A percentile compares a stretch with the other conserved stretches of the same genome.
Conservation (phyloP, 345 rosid genomes). For the Hibiscus syriacus region DNA sequence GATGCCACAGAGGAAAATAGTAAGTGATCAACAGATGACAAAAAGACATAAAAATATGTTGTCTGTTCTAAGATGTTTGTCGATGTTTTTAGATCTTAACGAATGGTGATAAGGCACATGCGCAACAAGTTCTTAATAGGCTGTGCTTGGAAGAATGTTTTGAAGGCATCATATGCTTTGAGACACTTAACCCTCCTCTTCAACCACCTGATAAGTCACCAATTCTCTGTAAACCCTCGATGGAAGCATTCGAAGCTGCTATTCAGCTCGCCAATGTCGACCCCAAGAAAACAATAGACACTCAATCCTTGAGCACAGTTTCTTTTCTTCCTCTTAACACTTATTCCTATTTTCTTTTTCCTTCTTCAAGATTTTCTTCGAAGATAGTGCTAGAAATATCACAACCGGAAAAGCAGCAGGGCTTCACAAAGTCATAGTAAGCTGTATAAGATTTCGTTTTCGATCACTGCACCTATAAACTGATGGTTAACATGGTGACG, state of each 20-base stretch:
- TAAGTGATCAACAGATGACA: conserved; percentile 22
- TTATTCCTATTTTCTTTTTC: not conserved
- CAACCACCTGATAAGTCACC: conserved; percentile 13
- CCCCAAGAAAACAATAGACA: conserved; percentile 64
- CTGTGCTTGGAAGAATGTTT: conserved; percentile 70
- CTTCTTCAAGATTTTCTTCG: conserved; percentile 60
- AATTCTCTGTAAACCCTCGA: conserved; percentile 62
- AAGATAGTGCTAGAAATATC: conserved; percentile 81
- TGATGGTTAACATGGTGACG: not conserved
- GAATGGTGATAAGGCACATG: conserved; percentile 62
- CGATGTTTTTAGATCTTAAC: conserved; percentile 55
- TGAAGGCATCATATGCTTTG: conserved; percentile 74
- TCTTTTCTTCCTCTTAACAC: too few relatives aligned
- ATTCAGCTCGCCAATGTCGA: conserved; percentile 48
- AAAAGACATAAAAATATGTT: not conserved
- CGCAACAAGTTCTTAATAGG: conserved; percentile 36
- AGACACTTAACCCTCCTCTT: conserved; percentile 56
- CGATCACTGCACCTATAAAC: not conserved
- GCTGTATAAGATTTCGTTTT: conserved; percentile 7
- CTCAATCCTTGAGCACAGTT: not conserved
- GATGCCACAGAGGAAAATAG: conserved; percentile 74
- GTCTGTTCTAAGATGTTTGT: not conserved
- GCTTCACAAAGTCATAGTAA: conserved; percentile 64
- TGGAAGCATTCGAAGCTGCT: conserved; percentile 66
- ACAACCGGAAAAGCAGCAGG: conserved; percentile 70